These are phyloP conservation scores for Lepidium sativum DNA, from an alignment of 345 rosid genomes.

Conservation along the genomic window DNA sequence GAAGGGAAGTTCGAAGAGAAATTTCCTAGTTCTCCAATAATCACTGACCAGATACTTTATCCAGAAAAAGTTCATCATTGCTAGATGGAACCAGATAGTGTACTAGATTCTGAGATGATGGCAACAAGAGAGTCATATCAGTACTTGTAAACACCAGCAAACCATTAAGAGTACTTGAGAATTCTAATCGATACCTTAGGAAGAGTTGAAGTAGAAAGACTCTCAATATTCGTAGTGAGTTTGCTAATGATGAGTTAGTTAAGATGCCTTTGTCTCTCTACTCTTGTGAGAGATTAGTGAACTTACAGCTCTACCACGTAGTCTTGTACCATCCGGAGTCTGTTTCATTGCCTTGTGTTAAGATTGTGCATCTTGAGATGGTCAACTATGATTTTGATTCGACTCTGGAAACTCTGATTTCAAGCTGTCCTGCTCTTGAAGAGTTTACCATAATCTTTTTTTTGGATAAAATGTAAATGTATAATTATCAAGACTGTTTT, in stretches of 20 bases:
- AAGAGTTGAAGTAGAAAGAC: too few species aligned
- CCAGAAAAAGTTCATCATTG: neutral
- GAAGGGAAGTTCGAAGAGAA: too few species aligned
- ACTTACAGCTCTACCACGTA: neutral
- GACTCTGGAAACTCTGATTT: neutral
- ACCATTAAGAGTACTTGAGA: neutral
- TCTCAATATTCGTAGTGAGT: neutral
- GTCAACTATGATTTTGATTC: conserved; percentile 4
- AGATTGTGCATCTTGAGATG: neutral
- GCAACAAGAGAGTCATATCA: neutral
- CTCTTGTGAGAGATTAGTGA: neutral
- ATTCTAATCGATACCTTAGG: neutral
- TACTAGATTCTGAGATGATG: neutral
- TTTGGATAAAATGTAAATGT: too few species aligned
- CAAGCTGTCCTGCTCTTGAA: neutral
- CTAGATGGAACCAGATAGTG: neutral
- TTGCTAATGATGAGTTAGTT: neutral
- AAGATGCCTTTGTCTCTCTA: conserved; percentile 12
- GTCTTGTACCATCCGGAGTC: neutral
- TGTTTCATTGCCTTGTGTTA: conserved; percentile 14
- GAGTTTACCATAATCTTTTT: too few species aligned
- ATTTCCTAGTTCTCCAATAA: too few species aligned
- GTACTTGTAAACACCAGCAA: neutral
- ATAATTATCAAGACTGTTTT: too few species aligned
- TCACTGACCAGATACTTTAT: too few species aligned